Evolutionary conservation across 352 stramenopile genomes (phyloP).

Genomic region (Nothophytophthora sp.): DNA sequence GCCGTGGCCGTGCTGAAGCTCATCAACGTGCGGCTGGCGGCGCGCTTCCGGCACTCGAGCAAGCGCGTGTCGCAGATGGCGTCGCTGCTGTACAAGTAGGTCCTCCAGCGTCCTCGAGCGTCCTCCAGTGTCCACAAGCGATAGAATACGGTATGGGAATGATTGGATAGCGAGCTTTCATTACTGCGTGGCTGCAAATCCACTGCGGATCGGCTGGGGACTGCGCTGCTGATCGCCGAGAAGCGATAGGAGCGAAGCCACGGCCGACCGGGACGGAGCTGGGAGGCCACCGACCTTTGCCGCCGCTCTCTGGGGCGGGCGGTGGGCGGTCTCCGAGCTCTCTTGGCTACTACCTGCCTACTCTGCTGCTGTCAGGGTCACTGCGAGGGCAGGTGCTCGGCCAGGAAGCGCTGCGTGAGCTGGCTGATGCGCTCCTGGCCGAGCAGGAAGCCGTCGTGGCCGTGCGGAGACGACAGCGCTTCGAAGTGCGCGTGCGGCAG

Average conservation of each 20-base stretch:
- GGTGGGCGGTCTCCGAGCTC: conserved; percentile 21
- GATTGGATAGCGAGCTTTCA: too few relatives aligned
- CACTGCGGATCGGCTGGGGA: too few relatives aligned
- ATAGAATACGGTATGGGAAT: too few relatives aligned
- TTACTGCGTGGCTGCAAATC: too few relatives aligned
- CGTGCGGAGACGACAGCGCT: conserved; percentile 90
- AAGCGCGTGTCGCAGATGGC: conserved; percentile 79
- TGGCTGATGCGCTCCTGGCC: conserved; percentile 93
- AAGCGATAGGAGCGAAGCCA: too few relatives aligned
- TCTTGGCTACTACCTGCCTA: too few relatives aligned
- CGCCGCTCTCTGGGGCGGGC: conserved; percentile 26
- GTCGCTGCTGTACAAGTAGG: conserved; percentile 78
- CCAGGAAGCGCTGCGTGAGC: conserved; percentile 62
- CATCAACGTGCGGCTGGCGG: conserved; percentile 59
- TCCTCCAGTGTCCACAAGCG: too few relatives aligned
- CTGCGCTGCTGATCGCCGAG: conserved; percentile 27
- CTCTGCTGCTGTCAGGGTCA: too few relatives aligned
- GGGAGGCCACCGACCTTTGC: too few relatives aligned
- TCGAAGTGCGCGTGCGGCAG: conserved; percentile 89
- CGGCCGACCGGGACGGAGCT: too few relatives aligned
- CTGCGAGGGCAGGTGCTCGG: conserved; percentile 32
- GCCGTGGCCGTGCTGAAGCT: conserved; percentile 77
- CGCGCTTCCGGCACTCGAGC: conserved; percentile 68
- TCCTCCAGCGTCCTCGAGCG: too few relatives aligned
- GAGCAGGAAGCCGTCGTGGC: conserved; percentile 97